Percentiles rank a stretch among this genome's conserved stretches.
These are phyloP conservation scores for Alectoria sarmentosa DNA, from an alignment of 495 filamentous ascomycete genomes.

Conservation along the genomic window DNA sequence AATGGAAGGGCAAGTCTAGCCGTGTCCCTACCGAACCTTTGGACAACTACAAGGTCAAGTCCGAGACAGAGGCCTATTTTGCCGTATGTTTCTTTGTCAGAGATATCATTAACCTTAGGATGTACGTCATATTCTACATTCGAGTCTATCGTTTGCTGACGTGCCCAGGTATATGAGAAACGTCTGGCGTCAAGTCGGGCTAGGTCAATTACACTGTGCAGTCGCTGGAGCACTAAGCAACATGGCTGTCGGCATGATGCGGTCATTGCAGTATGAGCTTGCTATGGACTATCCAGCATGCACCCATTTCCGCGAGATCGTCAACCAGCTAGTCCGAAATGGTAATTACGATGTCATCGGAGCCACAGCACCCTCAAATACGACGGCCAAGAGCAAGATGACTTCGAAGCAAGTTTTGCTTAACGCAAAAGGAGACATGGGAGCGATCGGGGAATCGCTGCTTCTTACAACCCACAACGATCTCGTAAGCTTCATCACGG, in stretches of 20 bases:
- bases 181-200: neutral
- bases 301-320: neutral
- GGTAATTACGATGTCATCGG: neutral
- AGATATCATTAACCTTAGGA: neutral
- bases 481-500: neutral
- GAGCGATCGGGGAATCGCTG: neutral
- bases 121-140: neutral
- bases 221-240: neutral
- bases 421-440: neutral
- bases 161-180: neutral
- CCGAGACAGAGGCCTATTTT: neutral
- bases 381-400: neutral
- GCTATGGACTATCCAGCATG: neutral
- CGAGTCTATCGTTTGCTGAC: neutral
- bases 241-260: neutral
- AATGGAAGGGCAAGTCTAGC: neutral
- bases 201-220: neutral
- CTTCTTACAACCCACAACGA: neutral
- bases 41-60: neutral
- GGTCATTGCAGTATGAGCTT: neutral
- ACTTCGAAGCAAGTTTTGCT: neutral
- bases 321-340: neutral
- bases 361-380: neutral
- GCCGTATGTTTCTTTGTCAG: neutral
- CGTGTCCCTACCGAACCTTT: neutral